A percentile compares a stretch with the other conserved stretches of the same genome.
phyloP scores from a whole-genome alignment of 345 rosid genomes.

The Barbarea vulgaris region DNA sequence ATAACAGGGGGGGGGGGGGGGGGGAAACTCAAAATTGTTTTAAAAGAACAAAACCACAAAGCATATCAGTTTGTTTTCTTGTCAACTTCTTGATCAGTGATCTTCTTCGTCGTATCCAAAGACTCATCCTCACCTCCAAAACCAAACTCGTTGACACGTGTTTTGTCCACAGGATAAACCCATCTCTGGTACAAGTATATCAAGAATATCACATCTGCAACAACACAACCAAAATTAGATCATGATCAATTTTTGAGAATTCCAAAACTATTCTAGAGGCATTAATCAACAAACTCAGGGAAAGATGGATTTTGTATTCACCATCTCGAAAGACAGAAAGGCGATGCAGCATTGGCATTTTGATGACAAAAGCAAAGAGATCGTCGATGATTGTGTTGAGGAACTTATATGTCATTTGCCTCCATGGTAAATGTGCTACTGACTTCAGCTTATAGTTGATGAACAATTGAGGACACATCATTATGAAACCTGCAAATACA shows the following conservation, averaged over 20 bases:
- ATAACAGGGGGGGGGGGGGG: neutral
- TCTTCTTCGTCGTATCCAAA: slow-evolving; percentile 35
- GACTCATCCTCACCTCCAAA: slow-evolving; percentile 87
- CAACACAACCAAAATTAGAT: slow-evolving; percentile 12
- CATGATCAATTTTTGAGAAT: neutral
- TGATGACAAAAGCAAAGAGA: slow-evolving; percentile 96
- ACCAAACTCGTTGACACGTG: slow-evolving; percentile 92
- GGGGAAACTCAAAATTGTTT: neutral
- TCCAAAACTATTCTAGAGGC: neutral
- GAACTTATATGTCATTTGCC: slow-evolving; percentile 99
- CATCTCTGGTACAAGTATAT: slow-evolving; percentile 91
- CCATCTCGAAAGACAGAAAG: slow-evolving; percentile 98
- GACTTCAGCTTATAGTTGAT: slow-evolving; percentile 95
- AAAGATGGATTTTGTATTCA: slow-evolving; percentile 37
- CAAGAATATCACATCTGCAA: slow-evolving; percentile 88
- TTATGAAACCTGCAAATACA: slow-evolving; percentile 73
- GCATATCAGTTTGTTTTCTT: slow-evolving; percentile 59
- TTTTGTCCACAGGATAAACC: slow-evolving; percentile 90
- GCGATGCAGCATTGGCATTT: slow-evolving; percentile 93
- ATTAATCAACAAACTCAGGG: slow-evolving; percentile 6
- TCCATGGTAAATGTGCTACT: slow-evolving; percentile 98
- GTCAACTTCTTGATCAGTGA: slow-evolving; percentile 47
- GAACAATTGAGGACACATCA: slow-evolving; percentile 99
- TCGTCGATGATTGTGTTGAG: slow-evolving; percentile 96
- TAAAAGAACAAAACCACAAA: neutral